Evolutionary conservation across 441 rosid genomes (phyloP).

Genomic region (Iberis amara): DNA sequence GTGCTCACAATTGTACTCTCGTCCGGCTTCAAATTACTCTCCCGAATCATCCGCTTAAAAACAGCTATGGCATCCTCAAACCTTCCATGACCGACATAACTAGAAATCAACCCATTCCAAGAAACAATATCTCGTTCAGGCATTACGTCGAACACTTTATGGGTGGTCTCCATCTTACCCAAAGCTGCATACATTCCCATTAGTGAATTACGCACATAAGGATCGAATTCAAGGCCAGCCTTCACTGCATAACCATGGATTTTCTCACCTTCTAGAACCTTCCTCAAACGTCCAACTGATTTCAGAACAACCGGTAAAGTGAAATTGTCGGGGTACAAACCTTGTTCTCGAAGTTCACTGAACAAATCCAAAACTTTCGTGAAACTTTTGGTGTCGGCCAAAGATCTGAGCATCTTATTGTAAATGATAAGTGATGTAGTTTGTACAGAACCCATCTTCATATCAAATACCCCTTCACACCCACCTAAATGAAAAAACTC

Average conservation of each 20-base stretch:
- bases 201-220: conserved; percentile 47
- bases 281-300: conserved; percentile 43
- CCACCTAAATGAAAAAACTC: no score
- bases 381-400: conserved; percentile 34
- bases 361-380: conserved; percentile 37
- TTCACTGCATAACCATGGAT: conserved; percentile 47
- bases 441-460: conserved; percentile 19
- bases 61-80: conserved; percentile 39
- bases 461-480: not conserved
- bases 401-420: conserved; percentile 51
- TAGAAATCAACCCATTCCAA: conserved; percentile 60
- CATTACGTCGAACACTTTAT: conserved; percentile 58
- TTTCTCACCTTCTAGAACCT: conserved; percentile 34
- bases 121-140: conserved; percentile 49
- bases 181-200: conserved; percentile 52
- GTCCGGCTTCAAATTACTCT: conserved; percentile 37
- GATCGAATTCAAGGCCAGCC: conserved; percentile 45
- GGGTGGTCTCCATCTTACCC: conserved; percentile 28
- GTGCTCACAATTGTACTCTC: conserved; percentile 59
- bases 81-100: conserved; percentile 40
- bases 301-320: conserved; percentile 58
- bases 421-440: conserved; percentile 36
- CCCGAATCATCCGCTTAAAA: conserved; percentile 38
- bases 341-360: conserved; percentile 36
- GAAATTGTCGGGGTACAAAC: conserved; percentile 58